phyloP scores from a whole-genome alignment of 139 green algal genomes.

The Trebouxia sp. region DNA sequence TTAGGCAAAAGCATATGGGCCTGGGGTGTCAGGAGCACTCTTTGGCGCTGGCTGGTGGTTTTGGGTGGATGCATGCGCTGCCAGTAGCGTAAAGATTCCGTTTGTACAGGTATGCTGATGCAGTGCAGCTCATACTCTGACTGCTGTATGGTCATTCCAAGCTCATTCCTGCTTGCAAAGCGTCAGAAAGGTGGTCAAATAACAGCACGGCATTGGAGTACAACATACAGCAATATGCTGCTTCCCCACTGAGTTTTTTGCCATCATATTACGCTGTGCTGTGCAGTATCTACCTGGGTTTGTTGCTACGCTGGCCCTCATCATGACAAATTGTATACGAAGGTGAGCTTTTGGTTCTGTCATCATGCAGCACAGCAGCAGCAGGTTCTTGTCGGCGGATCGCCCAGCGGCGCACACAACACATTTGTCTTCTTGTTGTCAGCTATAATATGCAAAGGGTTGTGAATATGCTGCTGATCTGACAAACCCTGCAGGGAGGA shows the following conservation, averaged over 20 bases:
- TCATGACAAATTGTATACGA: conserved; percentile 91
- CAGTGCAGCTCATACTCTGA: background rate
- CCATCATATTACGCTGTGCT: background rate
- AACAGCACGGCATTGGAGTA: too few species aligned
- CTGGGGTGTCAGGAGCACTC: conserved; percentile 35
- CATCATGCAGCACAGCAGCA: background rate
- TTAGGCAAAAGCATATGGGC: conserved; percentile 40
- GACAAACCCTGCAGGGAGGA: conserved; percentile 55
- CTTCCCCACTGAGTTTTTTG: too few species aligned
- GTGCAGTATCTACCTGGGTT: conserved; percentile 86
- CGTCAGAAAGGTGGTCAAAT: too few species aligned
- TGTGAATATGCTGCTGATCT: background rate
- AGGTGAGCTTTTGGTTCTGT: too few species aligned
- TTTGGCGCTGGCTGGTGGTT: conserved; percentile 80
- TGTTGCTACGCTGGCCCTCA: conserved; percentile 78
- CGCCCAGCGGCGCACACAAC: too few species aligned
- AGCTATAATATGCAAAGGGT: too few species aligned
- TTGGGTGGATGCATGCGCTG: conserved; percentile 80
- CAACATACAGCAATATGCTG: too few species aligned
- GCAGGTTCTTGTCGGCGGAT: too few species aligned
- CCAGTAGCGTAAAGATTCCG: conserved; percentile 54
- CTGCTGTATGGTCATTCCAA: too few species aligned
- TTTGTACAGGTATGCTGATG: conserved; percentile 63
- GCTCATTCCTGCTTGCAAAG: too few species aligned
- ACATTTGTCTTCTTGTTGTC: too few species aligned